phyloP scores from a whole-genome alignment of 2,329 filamentous ascomycete species.

The Dactylellina haptotyla region DNA sequence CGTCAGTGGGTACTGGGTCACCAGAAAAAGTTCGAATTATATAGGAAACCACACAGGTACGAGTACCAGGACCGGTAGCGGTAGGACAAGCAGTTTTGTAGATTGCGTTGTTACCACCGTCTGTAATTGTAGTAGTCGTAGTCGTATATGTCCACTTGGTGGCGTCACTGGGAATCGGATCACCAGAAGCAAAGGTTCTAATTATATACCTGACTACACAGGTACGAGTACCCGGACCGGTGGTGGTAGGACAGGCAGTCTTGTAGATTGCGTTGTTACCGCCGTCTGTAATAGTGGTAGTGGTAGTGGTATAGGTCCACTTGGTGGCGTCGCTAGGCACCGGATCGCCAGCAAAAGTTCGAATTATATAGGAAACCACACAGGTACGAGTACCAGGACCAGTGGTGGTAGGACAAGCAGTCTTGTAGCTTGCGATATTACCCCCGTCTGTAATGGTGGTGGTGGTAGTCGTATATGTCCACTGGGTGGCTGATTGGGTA shows the following conservation, averaged over 20 bases:
- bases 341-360: background rate
- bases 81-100: background rate
- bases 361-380: background rate
- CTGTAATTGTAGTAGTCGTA: background rate
- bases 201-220: background rate
- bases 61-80: background rate
- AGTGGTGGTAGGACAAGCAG: background rate
- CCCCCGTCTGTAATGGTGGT: background rate
- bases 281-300: background rate
- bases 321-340: background rate
- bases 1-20: background rate
- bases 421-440: background rate
- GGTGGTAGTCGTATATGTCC: background rate
- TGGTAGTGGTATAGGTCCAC: background rate
- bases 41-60: background rate
- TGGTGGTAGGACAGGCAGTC: background rate
- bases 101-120: background rate
- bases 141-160: background rate
- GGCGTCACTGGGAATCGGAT: background rate
- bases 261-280: background rate
- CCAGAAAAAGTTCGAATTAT: background rate
- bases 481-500: background rate
- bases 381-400: background rate
- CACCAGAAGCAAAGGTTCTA: background rate
- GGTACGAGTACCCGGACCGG: background rate